Conservation (phyloP, 106 monocot genomes). For the Xerophyta viscosa region DNA sequence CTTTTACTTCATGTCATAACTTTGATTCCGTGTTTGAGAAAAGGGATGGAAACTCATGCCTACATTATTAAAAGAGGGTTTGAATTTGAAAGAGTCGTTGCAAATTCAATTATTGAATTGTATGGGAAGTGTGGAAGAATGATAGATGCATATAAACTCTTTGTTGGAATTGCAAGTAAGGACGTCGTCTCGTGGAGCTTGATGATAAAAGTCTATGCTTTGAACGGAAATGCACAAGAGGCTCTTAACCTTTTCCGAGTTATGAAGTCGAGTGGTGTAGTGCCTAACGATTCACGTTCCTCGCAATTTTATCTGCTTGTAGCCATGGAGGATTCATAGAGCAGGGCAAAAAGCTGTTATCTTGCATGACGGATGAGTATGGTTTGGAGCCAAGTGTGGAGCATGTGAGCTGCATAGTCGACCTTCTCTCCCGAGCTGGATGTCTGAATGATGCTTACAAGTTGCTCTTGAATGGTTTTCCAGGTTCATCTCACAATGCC, state of each 20-base stretch:
- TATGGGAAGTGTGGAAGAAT: conserved; percentile 53
- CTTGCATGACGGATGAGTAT: conserved; percentile 41
- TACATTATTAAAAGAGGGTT: conserved; percentile 55
- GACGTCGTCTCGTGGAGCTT: conserved; percentile 76
- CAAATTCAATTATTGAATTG: conserved; percentile 59
- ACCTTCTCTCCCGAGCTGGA: conserved; percentile 47
- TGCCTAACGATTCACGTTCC: conserved; percentile 68
- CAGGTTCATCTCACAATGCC: background rate
- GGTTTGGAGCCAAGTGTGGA: conserved; percentile 39
- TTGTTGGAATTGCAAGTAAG: conserved; percentile 33
- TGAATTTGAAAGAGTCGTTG: conserved; percentile 19
- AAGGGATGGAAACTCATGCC: conserved; percentile 41
- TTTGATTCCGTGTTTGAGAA: conserved; percentile 16
- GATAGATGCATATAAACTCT: conserved; percentile 27
- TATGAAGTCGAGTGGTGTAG: conserved; percentile 31
- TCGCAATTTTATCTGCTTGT: conserved; percentile 54
- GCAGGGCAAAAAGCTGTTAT: conserved; percentile 31
- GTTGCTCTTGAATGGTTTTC: conserved; percentile 20
- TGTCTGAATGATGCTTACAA: conserved; percentile 30
- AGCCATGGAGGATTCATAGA: conserved; percentile 55
- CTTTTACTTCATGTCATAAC: conserved; percentile 28
- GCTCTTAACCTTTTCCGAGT: conserved; percentile 34
- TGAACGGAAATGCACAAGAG: conserved; percentile 33
- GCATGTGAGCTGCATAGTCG: conserved; percentile 48
- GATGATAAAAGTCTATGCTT: conserved; percentile 60